Conservation (phyloP, 2,329 filamentous ascomycete species). For the Cladorrhinum sp. region DNA sequence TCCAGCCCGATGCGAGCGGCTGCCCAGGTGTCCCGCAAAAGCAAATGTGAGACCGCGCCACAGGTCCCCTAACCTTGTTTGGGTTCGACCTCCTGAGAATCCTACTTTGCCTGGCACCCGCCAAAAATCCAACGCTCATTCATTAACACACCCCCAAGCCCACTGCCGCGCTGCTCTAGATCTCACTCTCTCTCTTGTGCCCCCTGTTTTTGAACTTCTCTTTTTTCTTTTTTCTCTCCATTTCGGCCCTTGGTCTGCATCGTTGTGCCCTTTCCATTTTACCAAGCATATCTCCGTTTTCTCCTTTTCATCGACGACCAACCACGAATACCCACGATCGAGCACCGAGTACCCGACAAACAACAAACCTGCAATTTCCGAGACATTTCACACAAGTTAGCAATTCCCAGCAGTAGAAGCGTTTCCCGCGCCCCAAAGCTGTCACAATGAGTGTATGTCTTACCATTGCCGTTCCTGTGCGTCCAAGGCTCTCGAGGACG, state of each 20-base stretch:
- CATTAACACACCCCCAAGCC: slow-evolving; percentile 7
- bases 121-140: slow-evolving; percentile 8
- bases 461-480: background rate
- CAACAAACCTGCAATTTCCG: background rate
- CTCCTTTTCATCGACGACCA: background rate
- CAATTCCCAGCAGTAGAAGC: background rate
- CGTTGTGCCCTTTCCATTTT: background rate
- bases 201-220: background rate
- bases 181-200: background rate
- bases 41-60: slow-evolving; percentile 23
- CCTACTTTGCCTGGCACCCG: slow-evolving; percentile 7
- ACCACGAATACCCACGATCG: background rate
- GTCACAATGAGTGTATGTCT: slow-evolving; percentile 49
- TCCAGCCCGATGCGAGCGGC: background rate
- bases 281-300: background rate
- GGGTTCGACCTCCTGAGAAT: slow-evolving; percentile 25
- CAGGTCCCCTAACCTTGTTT: slow-evolving; percentile 25
- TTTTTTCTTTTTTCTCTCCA: background rate
- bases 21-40: no score
- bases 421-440: slow-evolving; percentile 11
- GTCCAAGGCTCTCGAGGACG: background rate
- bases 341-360: background rate
- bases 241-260: slow-evolving; percentile 5
- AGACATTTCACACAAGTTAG: background rate
- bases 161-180: background rate